Conservation (phyloP, 208 protist genomes). For the Acanthamoeba divionensis region DNA sequence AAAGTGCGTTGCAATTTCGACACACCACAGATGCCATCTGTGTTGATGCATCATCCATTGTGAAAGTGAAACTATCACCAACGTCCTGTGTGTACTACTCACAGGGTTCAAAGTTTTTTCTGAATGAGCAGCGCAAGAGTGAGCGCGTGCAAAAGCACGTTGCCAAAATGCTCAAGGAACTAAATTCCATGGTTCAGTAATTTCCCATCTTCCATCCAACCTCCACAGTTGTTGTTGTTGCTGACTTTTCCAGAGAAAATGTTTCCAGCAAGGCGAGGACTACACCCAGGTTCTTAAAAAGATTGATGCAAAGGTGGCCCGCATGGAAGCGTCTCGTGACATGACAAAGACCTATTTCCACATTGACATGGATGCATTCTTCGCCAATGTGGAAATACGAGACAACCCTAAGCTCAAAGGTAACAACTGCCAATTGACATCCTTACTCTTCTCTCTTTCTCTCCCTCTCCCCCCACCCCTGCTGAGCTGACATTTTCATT, state of each 20-base stretch:
- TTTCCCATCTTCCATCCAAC: too few species aligned
- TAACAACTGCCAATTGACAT: background rate
- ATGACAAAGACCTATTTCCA: constrained; percentile 47
- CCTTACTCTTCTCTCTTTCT: background rate
- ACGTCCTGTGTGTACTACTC: too few species aligned
- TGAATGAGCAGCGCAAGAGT: constrained; percentile 11
- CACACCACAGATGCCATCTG: too few species aligned
- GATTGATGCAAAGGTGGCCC: constrained; percentile 47
- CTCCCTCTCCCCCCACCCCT: background rate
- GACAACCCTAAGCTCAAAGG: constrained; percentile 59
- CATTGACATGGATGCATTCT: constrained; percentile 67
- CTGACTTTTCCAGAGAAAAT: too few species aligned
- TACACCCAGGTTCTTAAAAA: background rate
- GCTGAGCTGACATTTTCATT: background rate
- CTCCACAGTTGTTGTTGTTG: too few species aligned
- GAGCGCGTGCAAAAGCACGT: constrained; percentile 10
- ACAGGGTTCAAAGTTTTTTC: background rate
- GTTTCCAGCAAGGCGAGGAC: background rate
- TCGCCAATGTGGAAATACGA: constrained; percentile 56
- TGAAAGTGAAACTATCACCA: too few species aligned
- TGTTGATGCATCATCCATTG: too few species aligned
- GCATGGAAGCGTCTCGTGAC: background rate
- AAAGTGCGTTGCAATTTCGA: background rate
- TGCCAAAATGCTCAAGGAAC: background rate
- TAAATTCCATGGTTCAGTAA: background rate